Percentiles rank a stretch among this genome's conserved stretches.
Evolutionary conservation across 2,329 filamentous ascomycete species (phyloP).

Genomic region (Monilinia aucupariae): DNA sequence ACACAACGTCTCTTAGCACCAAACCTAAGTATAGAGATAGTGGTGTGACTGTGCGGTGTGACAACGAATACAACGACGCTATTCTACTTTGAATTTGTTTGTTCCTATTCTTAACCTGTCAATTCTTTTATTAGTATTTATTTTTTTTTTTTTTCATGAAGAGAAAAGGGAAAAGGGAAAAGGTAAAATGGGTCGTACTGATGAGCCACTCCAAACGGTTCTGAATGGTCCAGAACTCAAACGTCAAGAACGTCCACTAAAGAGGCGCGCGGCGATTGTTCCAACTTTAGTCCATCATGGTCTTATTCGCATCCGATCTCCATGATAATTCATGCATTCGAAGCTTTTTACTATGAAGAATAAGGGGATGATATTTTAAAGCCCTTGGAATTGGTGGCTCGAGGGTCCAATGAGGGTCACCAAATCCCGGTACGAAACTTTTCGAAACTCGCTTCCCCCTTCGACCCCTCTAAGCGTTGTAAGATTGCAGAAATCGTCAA

Average conservation of each 20-base stretch:
- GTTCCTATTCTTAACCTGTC: slow-evolving; percentile 15
- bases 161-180: too few relatives aligned
- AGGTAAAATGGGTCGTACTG: not conserved
- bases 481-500: slow-evolving; percentile 19
- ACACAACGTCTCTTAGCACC: slow-evolving; percentile 8
- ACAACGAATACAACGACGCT: not conserved
- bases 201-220: slow-evolving; percentile 6
- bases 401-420: slow-evolving; percentile 12
- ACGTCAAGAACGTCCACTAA: not conserved
- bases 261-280: slow-evolving; percentile 18
- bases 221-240: slow-evolving; percentile 13
- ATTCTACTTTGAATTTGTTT: slow-evolving; percentile 1
- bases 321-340: slow-evolving; percentile 10
- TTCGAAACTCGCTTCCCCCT: slow-evolving; percentile 19
- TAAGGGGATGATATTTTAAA: slow-evolving; percentile 6
- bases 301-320: slow-evolving; percentile 14
- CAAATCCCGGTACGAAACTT: slow-evolving; percentile 13
- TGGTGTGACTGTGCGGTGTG: slow-evolving; percentile 4
- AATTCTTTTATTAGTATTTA: not conserved
- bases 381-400: slow-evolving; percentile 10
- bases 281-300: slow-evolving; percentile 11
- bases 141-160: not conserved
- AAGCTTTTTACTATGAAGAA: slow-evolving; percentile 1
- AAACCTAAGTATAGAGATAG: slow-evolving; percentile 2
- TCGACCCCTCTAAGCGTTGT: slow-evolving; percentile 4